Base-by-base conservation (phyloP, 169 alveolate genomes). In the Plasmodium gallinaceum region DNA sequence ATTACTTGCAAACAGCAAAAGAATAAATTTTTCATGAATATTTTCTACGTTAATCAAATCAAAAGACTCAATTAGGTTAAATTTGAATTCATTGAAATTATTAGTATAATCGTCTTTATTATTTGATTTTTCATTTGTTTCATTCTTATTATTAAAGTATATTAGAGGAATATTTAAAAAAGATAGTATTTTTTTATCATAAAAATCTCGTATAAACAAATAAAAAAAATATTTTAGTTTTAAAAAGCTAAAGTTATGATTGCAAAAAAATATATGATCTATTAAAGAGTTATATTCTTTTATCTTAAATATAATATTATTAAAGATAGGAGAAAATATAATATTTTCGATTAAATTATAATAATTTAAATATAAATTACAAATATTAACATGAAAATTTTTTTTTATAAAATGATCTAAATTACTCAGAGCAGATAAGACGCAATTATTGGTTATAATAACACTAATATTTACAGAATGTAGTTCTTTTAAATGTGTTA, bases 151-250 rank as follows among this genome's bases (percentile, higher is more conserved):
- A 43, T 16, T 46, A 22, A 78, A 78, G 46, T 78, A 78, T 4
- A 46, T 51, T 43, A 78, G 8, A 14, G 89, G 89, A 12, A 65
- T 14, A 42, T 78, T 78, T 32, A 78, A 37, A 64, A 78, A 78
- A 0, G 89, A 78, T 43, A 78, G 20, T 0, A 78, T 26, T 18
- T 78, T 78, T 42, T 78, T 78, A 54, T 78, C 89, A 65, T 48
- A 78, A 65, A 78, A 78, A 51, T 78, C 89, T 62, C 76, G 68
- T 51, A 78, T 22, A 24, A 64, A 78, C 89, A 78, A 64, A 45
- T 78, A 78, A 42, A 78, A 48, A 39, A 78, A 51, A 58, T 78
- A 65, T 58, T 78, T 78, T 7, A 78, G 10, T 64, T 65, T 66
- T 14, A 78, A 42, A 37, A 78, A 78, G 24, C 70, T 65, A 26